Conservation (phyloP, 169 alveolate species). For the Babesia microti region DNA sequence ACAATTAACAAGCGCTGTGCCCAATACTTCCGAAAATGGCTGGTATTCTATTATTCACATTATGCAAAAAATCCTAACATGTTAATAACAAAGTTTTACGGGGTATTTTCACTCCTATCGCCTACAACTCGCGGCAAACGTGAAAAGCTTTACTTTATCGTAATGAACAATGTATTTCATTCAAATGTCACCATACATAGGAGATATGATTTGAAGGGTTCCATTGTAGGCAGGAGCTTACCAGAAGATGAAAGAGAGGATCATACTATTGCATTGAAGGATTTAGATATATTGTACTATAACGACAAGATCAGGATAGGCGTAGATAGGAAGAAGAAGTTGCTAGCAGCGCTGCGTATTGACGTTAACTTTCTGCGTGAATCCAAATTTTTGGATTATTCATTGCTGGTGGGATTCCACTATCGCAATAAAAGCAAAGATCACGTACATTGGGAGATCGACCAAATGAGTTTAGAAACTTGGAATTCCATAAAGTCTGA, state of each 20-base stretch:
- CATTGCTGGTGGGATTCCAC: conserved; percentile 82
- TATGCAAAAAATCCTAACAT: conserved; percentile 7
- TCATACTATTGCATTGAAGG: conserved; percentile 79
- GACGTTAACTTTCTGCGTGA: conserved; percentile 70
- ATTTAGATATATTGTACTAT: conserved; percentile 65
- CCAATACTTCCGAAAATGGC: conserved; percentile 36
- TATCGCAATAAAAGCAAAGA: conserved; percentile 40
- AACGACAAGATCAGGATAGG: conserved; percentile 63
- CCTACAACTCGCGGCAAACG: too few species aligned
- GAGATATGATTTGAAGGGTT: conserved; percentile 83
- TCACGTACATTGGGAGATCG: conserved; percentile 40
- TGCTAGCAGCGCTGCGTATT: conserved; percentile 54
- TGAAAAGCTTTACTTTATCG: conserved; percentile 81
- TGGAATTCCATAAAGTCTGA: conserved; percentile 18
- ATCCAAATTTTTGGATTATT: conserved; percentile 76
- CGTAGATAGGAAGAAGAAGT: conserved; percentile 37
- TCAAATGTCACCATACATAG: conserved; percentile 80
- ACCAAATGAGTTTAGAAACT: conserved; percentile 13
- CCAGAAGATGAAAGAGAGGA: conserved; percentile 65
- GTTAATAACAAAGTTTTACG: conserved; percentile 24
- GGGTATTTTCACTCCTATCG: conserved; percentile 18
- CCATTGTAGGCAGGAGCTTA: conserved; percentile 76
- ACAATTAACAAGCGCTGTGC: conserved; percentile 41
- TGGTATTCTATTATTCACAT: conserved; percentile 28
- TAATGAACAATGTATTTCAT: conserved; percentile 90